Percentiles rank a stretch among this genome's conserved stretches.
phyloP scores from a whole-genome alignment of 2,329 filamentous ascomycete species.

The Trichoderma sp. region DNA sequence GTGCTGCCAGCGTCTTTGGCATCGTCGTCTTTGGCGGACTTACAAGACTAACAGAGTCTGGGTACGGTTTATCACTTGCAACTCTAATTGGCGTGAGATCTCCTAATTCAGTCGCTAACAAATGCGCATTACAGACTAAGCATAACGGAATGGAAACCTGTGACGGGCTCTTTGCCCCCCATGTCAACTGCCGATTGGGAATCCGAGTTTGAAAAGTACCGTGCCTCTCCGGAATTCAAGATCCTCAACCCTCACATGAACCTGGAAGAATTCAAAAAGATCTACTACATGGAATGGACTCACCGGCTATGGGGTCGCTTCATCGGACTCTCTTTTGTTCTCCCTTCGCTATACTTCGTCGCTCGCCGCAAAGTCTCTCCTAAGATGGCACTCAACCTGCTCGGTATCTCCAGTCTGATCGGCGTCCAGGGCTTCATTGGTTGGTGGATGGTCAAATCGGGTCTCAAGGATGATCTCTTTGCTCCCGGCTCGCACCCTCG shows the following conservation, averaged over 20 bases:
- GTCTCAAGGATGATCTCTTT: constrained; percentile 93
- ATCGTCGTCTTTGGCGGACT: constrained; percentile 95
- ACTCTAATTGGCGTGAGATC: neutral
- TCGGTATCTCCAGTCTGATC: constrained; percentile 85
- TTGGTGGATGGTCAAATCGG: constrained; percentile 99
- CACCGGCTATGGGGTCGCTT: constrained; percentile 93
- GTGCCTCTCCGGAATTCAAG: constrained; percentile 88
- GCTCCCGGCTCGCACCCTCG: constrained; percentile 86
- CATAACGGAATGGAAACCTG: constrained; percentile 98
- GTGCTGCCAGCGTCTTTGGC: constrained; percentile 91
- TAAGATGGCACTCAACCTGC: constrained; percentile 75
- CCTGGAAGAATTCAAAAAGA: constrained; percentile 92
- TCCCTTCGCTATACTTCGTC: constrained; percentile 89
- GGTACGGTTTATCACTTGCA: constrained; percentile 57
- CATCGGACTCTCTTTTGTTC: constrained; percentile 85
- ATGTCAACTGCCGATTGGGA: constrained; percentile 82
- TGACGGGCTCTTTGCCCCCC: constrained; percentile 89
- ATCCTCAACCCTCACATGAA: constrained; percentile 92
- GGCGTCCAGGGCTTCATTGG: constrained; percentile 94
- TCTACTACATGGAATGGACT: constrained; percentile 99
- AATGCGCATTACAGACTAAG: constrained; percentile 69
- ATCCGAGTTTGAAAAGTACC: constrained; percentile 90
- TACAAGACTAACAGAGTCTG: constrained; percentile 92
- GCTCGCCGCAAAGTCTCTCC: constrained; percentile 75
- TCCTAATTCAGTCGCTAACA: neutral